Base-by-base conservation (phyloP, 2,329 filamentous ascomycete genomes). In the Claviceps digitariae region DNA sequence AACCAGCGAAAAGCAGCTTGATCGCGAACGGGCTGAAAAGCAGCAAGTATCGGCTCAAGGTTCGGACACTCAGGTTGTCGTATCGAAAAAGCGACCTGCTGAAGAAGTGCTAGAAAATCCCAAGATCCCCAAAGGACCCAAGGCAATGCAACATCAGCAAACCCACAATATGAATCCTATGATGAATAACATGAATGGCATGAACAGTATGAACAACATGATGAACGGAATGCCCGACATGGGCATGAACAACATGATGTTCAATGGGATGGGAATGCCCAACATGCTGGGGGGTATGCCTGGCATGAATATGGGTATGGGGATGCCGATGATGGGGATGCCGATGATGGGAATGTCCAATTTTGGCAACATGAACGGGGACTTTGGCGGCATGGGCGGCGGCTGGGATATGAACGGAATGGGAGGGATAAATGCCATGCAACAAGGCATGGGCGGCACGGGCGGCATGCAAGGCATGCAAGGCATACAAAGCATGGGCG, bases 31-130 rank as follows among this genome's bases (percentile, higher is more conserved):
- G 54, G 61, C 67, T 12, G 66, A 70, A 48, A 69, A 67, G 36
- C 71, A 67, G 57, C 57, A 72, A 45, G 44, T 15, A 12, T 53
- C 59, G 34, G 53, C 57, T 9, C 63, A 64, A n/a, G 54, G 52
- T 40, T 51, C 55, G 55, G 68, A 62, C 57, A 63, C 61, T 4
- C 62, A 67, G 27, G 63, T 66, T 27, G 56, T 53, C 51, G 69
- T 69, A 54, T 72, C 79, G 27, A 93, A 87, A 71, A 98, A 97
- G 72, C 82, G 93, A 23, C 79, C 86, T 12, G 89, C 90, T 15
- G 88, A 91, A 38, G 84, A 90, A 51, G 75, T 75, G 34, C 70
- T 78, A 7, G 80, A 83, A 60, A 83, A 84, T 59, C 78, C 79
- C 43, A 79, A 78, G 63, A 79, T 83, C 43, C 79, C 81, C 47